Conservation (phyloP, 306 rosid species). For the Prunus dulcis region DNA sequence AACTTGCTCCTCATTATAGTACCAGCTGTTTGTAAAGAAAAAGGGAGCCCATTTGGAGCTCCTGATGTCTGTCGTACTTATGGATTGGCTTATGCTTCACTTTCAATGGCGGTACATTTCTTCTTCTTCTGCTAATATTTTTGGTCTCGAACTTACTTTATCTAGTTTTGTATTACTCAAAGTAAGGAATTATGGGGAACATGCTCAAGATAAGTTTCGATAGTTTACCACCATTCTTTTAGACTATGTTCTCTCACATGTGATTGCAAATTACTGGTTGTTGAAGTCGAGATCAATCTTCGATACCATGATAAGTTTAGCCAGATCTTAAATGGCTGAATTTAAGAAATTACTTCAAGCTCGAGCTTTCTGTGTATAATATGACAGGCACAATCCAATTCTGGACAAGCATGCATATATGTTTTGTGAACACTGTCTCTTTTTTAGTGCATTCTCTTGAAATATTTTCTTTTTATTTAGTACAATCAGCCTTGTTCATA, state of each 20-base stretch:
- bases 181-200: background rate
- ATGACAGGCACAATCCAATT: no score
- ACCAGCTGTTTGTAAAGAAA: slow-evolving; percentile 59
- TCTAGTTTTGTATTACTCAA: background rate
- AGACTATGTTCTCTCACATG: background rate
- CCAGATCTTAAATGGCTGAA: no score
- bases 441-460: no score
- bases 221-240: no score
- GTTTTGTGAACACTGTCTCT: no score
- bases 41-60: slow-evolving; percentile 59
- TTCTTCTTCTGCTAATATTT: background rate
- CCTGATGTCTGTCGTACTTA: slow-evolving; percentile 37
- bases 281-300: no score
- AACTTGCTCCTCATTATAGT: slow-evolving; percentile 46
- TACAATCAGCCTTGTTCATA: background rate
- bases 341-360: no score
- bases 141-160: background rate
- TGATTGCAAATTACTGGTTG: no score
- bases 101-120: slow-evolving; percentile 52
- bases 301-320: no score
- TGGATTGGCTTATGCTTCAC: slow-evolving; percentile 56
- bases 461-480: background rate
- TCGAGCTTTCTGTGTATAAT: no score
- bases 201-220: background rate
- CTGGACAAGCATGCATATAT: no score